Base-by-base conservation (phyloP, 202 grass and related monocot genomes). In the Carex arenaria region DNA sequence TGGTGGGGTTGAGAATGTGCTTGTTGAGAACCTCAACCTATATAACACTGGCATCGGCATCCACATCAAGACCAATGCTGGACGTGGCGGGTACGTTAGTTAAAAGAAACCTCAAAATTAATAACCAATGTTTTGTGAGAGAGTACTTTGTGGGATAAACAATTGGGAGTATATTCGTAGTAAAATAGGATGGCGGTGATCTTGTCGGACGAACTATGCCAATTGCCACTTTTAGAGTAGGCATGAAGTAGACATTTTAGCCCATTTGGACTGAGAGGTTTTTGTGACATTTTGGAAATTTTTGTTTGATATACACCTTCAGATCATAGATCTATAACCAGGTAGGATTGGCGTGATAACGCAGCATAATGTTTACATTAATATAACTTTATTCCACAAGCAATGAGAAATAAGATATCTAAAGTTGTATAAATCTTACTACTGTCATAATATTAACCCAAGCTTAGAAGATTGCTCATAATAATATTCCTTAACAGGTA, bases 61-160 rank as follows among this genome's bases (percentile, higher is more conserved):
- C 71, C 88, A 97, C 52, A 92, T 97, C 69, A 97, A 94, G 85
- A 97, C 92, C 67, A 97, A 94, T 78, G 70, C 88, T 0, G 94
- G 94, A 22, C 87, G 94, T 85, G 94, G 94, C 53, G 94, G 94
- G 57, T 97, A 92, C n/a, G 74, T 60, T 17, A 38, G 8, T 78
- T 12, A 78, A 40, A 38, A 19, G 17, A 30, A 59, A 6, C 17
- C 38, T 78, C 3, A 17, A 60, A 19, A 76, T 17, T 32, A 75
- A 18, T 34, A 56, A 76, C 34, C 10, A 62, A 23, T 63, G 1
- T 63, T 63, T 11, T 63, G 22, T 63, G 61, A 20, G 61, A 26
- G 22, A 63, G 20, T 22, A 63, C 61, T 63, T 63, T 63, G 61
- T 63, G 61, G 59, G 61, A 63, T 63, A 63, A 63, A 28, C 10